Evolutionary conservation across 192 early-diverging fungal species (phyloP), one percentile per base, ranked within the genome.

Genomic region (Irineochytrium annulatum): DNA sequence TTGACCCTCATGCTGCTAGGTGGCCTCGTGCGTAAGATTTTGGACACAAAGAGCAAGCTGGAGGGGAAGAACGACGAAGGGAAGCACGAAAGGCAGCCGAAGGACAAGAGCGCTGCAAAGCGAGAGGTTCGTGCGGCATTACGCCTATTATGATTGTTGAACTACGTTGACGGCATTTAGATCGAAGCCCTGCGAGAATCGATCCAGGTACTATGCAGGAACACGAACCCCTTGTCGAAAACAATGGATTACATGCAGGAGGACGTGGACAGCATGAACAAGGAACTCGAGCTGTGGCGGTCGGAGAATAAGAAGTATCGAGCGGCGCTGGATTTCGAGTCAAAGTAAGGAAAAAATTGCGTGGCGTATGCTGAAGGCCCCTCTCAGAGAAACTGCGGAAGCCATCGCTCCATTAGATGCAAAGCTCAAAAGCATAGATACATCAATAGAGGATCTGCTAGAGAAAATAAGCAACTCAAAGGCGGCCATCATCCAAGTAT

Each of bases 211-310:
- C 59, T 83, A 49, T 77, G 75, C 29, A 64, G 74, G 13, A 69
- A 53, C 55, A 80, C 82, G 2, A 72, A 79, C 57, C 82, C 82
- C 30, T 71, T 84, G 17, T 77, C 75, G 29, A 79, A 77, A 49
- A 79, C 76, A 2, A 65, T 84, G 62, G 79, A 84, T 41, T 81
- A 82, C 60, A 63, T 81, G 66, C 79, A 81, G 32, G 82, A 84
- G 55, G 82, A 84, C 52, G 70, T 82, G 35, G 82, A 84, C 53
- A 69, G 71, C 39, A 84, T 84, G 82, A 79, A 75, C 37, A 71
- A 73, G 54, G 82, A 84, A 59, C 58, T 82, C 3, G 79, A 80
- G 30, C 24, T 63, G 32, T 84, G 82, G 82, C 53, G 63, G 52
- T 44, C 30, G 24, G 82, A 84, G 63, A 30, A 33, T 34, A 52